Conservation (phyloP, 2,329 filamentous ascomycete species). For the Bretziella fagacearum region DNA sequence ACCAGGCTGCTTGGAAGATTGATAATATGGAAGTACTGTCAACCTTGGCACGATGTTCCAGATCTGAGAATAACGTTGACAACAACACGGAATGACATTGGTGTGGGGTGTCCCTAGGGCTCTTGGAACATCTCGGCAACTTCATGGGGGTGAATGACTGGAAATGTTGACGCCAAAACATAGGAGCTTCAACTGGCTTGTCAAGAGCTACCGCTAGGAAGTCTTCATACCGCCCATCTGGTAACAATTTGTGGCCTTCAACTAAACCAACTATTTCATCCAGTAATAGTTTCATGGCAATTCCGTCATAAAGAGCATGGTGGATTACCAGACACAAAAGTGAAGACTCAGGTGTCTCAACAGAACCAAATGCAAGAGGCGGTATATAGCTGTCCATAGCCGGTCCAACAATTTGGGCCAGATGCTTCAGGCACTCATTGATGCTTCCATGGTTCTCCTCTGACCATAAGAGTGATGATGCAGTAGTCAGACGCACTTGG, state of each 20-base stretch:
- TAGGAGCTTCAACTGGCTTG: slow-evolving; percentile 31
- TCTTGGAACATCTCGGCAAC: neutral
- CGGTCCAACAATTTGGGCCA: slow-evolving; percentile 24
- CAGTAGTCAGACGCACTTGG: slow-evolving; percentile 49
- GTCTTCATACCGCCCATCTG: slow-evolving; percentile 37
- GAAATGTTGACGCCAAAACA: slow-evolving; percentile 45
- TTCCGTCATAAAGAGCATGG: slow-evolving; percentile 76
- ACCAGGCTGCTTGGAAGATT: slow-evolving; percentile 57
- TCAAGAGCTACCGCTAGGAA: slow-evolving; percentile 46
- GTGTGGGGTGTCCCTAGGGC: slow-evolving; percentile 25
- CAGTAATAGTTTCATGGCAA: slow-evolving; percentile 53
- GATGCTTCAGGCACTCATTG: slow-evolving; percentile 24
- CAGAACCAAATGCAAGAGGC: slow-evolving; percentile 29
- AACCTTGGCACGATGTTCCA: neutral
- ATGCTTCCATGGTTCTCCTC: slow-evolving; percentile 21
- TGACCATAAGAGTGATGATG: slow-evolving; percentile 26
- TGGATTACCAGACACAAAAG: slow-evolving; percentile 43
- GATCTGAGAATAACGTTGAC: neutral
- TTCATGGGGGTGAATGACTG: slow-evolving; percentile 24
- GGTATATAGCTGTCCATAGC: slow-evolving; percentile 29
- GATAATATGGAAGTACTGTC: slow-evolving; percentile 44
- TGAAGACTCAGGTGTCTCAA: slow-evolving; percentile 20
- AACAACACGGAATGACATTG: slow-evolving; percentile 14
- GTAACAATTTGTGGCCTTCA: slow-evolving; percentile 27
- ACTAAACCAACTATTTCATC: slow-evolving; percentile 50